Base-by-base conservation (phyloP, 495 filamentous ascomycete species). In the Aspergillus baeticus region DNA sequence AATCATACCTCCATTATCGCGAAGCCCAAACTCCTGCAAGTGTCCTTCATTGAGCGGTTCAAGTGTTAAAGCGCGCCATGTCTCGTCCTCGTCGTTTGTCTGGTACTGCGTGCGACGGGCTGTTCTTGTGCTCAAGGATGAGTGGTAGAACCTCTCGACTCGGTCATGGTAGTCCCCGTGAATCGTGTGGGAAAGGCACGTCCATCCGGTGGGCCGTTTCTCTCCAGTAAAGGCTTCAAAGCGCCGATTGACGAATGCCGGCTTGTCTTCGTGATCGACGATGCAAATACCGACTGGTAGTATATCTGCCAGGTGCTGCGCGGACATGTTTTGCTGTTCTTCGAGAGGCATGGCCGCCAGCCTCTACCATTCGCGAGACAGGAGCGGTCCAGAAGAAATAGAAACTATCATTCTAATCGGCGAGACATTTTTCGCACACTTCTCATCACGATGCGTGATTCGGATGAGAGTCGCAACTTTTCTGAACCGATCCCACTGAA, bases 251-350 rank as follows among this genome's bases (percentile, higher is more conserved):
- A 51, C 38, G 36, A 60, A 67, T 10, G 65, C 26, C 11, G 49
- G 31, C 20, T 63, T 52, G n/a, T 71, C 59, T 42, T 31, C 33
- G 34, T 59, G 20, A 41, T 61, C 61, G 39, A 69, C 22, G 23
- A 71, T 61, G n/a, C 60, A 63, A 17, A 68, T 22, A n/a, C 63
- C 64, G 29, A 43, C 57, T 5, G 68, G 68, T 1, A 68, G 42
- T 0, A 64, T 62, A 45, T 71, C 62, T 26, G 66, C 68, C 35
- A 71, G 62, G 53, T 67, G 54, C 29, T 70, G 65, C 6, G 64
- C 64, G 2, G 66, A 63, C 3, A 55, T 39, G 10, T 33, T 15
- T 8, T 31, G 29, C 14, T 38, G 4, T 3, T 38, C 18, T 23
- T 50, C 10, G 4, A 1, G 20, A 1, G 34, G 20, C 47, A 50